phyloP scores from a whole-genome alignment of 345 rosid species.

The Citrus reticulata region DNA sequence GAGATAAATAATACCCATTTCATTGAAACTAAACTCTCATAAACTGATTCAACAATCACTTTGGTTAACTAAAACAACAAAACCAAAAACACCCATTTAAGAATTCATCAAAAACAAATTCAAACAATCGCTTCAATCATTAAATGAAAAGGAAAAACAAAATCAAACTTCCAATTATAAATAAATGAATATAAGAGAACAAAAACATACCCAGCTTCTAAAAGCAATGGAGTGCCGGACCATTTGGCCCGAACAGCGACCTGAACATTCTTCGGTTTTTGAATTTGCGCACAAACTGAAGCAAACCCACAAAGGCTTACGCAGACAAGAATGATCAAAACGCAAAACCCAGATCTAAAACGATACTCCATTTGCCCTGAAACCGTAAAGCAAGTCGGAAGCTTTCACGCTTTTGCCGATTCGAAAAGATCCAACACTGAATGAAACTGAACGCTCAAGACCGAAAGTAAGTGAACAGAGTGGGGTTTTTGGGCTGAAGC shows the following conservation, averaged over 20 bases:
- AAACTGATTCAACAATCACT: neutral
- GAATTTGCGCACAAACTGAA: slow-evolving; percentile 49
- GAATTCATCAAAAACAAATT: neutral
- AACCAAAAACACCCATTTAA: neutral
- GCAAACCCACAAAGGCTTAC: slow-evolving; percentile 25
- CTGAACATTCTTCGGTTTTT: slow-evolving; percentile 82
- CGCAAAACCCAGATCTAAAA: slow-evolving; percentile 54
- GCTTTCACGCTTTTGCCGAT: neutral
- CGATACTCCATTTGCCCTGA: slow-evolving; percentile 32
- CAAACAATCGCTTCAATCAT: neutral
- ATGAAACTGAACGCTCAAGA: neutral
- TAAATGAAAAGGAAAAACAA: neutral
- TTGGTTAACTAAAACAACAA: neutral
- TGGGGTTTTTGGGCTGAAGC: neutral
- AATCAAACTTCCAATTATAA: neutral
- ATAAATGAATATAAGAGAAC: neutral
- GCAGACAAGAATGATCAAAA: slow-evolving; percentile 35
- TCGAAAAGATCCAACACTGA: slow-evolving; percentile 21
- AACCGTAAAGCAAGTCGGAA: neutral
- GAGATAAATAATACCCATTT: neutral
- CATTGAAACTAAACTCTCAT: neutral
- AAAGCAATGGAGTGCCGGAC: slow-evolving; percentile 92
- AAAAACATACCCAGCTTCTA: slow-evolving; percentile 82
- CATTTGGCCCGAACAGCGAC: slow-evolving; percentile 84
- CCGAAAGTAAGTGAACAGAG: neutral